Conservation (phyloP, 768 basidiomycete species). For the Psilocybe tampanensis region DNA sequence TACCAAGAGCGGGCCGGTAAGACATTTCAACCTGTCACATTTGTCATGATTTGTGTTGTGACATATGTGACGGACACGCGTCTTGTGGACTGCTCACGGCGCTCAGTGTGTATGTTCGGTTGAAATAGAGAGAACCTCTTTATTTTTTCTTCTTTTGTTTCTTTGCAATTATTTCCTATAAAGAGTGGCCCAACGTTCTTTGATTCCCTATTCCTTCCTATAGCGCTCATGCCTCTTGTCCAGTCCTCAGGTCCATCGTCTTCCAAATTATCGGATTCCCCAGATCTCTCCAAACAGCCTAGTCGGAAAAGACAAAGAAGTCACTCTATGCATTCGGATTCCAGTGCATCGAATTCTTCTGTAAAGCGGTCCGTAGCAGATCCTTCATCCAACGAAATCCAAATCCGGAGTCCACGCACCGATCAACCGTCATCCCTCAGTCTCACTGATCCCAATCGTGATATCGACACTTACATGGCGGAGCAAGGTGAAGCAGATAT, state of each 20-base stretch:
- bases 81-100: slow-evolving; percentile 12
- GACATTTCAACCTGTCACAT: too few species aligned
- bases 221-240: slow-evolving; percentile 45
- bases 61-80: slow-evolving; percentile 18
- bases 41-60: slow-evolving; percentile 14
- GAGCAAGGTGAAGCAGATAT: slow-evolving; percentile 51
- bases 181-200: slow-evolving; percentile 23
- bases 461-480: slow-evolving; percentile 72
- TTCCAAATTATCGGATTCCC: slow-evolving; percentile 34
- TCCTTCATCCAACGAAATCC: slow-evolving; percentile 48
- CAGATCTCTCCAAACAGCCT: slow-evolving; percentile 39
- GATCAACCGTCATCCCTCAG: slow-evolving; percentile 47
- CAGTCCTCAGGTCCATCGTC: slow-evolving; percentile 51
- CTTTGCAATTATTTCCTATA: slow-evolving; percentile 12
- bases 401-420: slow-evolving; percentile 36
- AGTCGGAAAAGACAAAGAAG: slow-evolving; percentile 76
- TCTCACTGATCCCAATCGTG: slow-evolving; percentile 43
- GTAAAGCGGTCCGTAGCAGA: slow-evolving; percentile 82
- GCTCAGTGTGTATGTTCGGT: not conserved
- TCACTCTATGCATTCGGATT: slow-evolving; percentile 76
- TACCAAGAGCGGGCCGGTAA: too few species aligned
- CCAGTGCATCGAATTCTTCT: slow-evolving; percentile 69
- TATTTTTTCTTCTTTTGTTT: slow-evolving; percentile 18
- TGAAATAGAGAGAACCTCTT: slow-evolving; percentile 13
- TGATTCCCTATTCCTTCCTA: slow-evolving; percentile 13